Evolutionary conservation across 176 grass and related monocot genomes (phyloP).

Genomic region (Hordeum vulgare): MorexV3_pseudomolecules_assembly NC_058523.1:525429491-525429990

Average conservation of each 20-base stretch:
- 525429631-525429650: slow-evolving; percentile 7
- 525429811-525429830: neutral
- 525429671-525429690: neutral
- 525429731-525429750: neutral
- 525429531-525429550: slow-evolving; percentile 19
- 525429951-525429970: too few relatives aligned
- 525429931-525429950: too few relatives aligned
- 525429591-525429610: neutral
- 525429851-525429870: too few relatives aligned
- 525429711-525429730: neutral
- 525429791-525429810: neutral
- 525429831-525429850: neutral
- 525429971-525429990: too few relatives aligned
- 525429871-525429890: too few relatives aligned
- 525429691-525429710: neutral
- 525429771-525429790: neutral
- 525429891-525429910: too few relatives aligned
- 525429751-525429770: neutral
- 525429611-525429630: neutral
- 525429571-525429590: neutral
- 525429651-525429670: neutral
- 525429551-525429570: neutral
- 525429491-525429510: too few relatives aligned
- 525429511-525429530: neutral
- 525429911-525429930: too few relatives aligned